Evolutionary conservation across 2,329 filamentous ascomycete species (phyloP).

Genomic region (Grosmannia penicillata): DNA sequence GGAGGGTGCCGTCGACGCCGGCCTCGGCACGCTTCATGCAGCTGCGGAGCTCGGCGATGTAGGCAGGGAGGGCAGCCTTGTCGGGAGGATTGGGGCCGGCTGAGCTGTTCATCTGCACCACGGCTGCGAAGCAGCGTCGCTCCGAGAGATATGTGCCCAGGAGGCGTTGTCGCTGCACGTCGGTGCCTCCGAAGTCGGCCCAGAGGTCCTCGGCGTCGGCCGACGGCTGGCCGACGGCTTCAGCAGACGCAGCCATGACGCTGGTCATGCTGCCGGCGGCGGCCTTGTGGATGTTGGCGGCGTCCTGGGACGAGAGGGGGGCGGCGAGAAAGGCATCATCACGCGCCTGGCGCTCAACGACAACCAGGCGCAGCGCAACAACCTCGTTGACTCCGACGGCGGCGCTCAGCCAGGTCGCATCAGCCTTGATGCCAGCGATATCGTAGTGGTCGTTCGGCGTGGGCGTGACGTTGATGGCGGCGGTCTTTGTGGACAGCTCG

Average conservation of each 20-base stretch:
- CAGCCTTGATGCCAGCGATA: conserved; percentile 66
- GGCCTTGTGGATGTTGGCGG: conserved; percentile 60
- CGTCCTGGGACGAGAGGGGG: conserved; percentile 64
- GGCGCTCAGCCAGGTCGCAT: conserved; percentile 75
- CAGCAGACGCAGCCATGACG: too few species aligned
- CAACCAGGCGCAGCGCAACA: conserved; percentile 61
- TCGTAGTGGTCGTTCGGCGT: conserved; percentile 52
- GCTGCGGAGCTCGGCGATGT: conserved; percentile 29
- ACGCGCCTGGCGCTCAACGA: conserved; percentile 73
- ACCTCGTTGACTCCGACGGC: conserved; percentile 66
- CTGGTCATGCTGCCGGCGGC: conserved; percentile 41
- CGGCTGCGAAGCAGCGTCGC: conserved; percentile 50
- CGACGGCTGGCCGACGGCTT: conserved; percentile 20
- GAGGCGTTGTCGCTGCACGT: conserved; percentile 51
- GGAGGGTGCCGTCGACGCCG: conserved; percentile 32
- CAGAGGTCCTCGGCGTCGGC: conserved; percentile 39
- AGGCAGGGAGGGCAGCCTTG: too few species aligned
- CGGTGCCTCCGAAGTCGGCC: conserved; percentile 45
- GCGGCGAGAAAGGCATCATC: conserved; percentile 57
- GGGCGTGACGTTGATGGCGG: conserved; percentile 70
- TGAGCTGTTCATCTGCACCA: too few species aligned
- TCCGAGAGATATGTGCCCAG: conserved; percentile 59
- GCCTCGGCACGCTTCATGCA: conserved; percentile 34
- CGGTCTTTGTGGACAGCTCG: conserved; percentile 70
- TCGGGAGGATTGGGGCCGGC: too few species aligned